Evolutionary conservation across 805 yeast genomes (phyloP).

Genomic region (Candida tammaniensis): DNA sequence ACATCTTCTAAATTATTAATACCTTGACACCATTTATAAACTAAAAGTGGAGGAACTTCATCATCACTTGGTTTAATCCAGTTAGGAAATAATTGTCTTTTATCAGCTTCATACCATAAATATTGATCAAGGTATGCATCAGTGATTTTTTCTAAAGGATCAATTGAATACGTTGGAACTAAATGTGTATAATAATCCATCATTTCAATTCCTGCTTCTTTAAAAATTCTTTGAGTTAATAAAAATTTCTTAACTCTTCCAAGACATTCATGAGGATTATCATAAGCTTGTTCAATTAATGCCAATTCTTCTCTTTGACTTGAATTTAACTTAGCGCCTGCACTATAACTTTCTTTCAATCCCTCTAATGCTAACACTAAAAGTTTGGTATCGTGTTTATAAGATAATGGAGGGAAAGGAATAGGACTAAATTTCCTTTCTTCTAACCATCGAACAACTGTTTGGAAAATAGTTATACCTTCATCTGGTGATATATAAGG

Average conservation of each 20-base stretch:
- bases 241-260: slow-evolving; percentile 79
- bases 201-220: slow-evolving; percentile 84
- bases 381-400: slow-evolving; percentile 90
- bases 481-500: slow-evolving; percentile 84
- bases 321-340: slow-evolving; percentile 73
- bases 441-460: slow-evolving; percentile 91
- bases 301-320: slow-evolving; percentile 91
- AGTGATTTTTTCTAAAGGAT: slow-evolving; percentile 90
- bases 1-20: slow-evolving; percentile 72
- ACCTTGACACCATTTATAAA: slow-evolving; percentile 93
- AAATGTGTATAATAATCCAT: slow-evolving; percentile 85
- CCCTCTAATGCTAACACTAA: slow-evolving; percentile 86
- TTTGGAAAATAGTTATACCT: slow-evolving; percentile 81
- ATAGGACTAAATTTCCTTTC: slow-evolving; percentile 79
- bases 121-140: slow-evolving; percentile 96
- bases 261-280: slow-evolving; percentile 91
- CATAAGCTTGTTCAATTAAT: slow-evolving; percentile 92
- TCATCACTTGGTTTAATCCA: slow-evolving; percentile 96
- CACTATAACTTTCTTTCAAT: slow-evolving; percentile 70
- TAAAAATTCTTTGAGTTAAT: slow-evolving; percentile 86
- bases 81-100: slow-evolving; percentile 82
- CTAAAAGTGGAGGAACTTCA: slow-evolving; percentile 88
- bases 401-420: slow-evolving; percentile 89
- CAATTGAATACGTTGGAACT: slow-evolving; percentile 82
- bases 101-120: slow-evolving; percentile 92